Base-by-base conservation (phyloP, 31 red algal species). In the Porphyra umbilicalis region DNA sequence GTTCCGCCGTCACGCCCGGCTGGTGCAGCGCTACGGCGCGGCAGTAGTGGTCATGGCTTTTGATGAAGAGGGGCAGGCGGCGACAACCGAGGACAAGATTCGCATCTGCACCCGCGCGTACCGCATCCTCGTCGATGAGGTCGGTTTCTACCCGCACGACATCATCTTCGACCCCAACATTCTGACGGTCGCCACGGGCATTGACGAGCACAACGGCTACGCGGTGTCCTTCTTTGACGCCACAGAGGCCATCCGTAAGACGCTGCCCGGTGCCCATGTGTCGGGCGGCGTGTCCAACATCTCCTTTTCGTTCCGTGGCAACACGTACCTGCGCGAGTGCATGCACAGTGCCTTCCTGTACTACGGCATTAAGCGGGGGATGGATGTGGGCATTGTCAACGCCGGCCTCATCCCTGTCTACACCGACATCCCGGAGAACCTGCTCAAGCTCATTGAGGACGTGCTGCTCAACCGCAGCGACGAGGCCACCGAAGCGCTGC, bases 351-450 rank as follows among this genome's bases (percentile, higher is more conserved):
- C 87, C 29, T 96, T 96, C 80, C 38, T 96, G 75, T 92, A 88
- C 80, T 82, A 96, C 46, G 94, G 86, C 35, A 96, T 96, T 38
- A 35, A 83, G 32, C 80, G 83, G n/a, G 89, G 89, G 71, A 84
- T 96, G 94, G 94, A 96, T 76, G 90, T 96, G 94, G 94, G 94
- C 31, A 96, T 96, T 84, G 94, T 96, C 44, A 96, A 96, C 76
- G 94, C 94, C 0, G 94, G 94, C 36, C 77, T 96, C 36, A 96
- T 96, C 76, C 94, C 94, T 42, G 87, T 92, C 9, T 84, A 84
- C 76, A 89, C 89, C 3, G 93, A 95, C 38, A 83, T 95, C 33
- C 84, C 83, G 9, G 79, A 91, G 39, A 87, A 95, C 35, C 68
- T 95, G 36, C 79, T 91, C 75, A 80, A 91, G 30, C 80, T 95